Conservation (phyloP, 495 filamentous ascomycete species). For the Aspergillus saccharolyticus region DNA sequence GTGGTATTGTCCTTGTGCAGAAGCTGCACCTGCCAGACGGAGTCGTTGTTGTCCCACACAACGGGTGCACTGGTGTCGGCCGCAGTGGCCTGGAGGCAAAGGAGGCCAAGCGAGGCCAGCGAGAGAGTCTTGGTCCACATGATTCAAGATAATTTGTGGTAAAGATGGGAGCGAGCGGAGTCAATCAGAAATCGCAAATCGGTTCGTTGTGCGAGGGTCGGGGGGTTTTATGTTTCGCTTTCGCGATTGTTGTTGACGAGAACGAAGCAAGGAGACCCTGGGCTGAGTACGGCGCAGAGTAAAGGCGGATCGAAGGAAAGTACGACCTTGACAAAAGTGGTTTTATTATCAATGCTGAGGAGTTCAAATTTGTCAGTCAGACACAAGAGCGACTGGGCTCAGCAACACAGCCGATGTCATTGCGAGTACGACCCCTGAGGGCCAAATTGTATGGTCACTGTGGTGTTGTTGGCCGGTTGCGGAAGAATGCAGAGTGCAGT, state of each 20-base stretch:
- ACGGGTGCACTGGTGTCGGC: slow-evolving; percentile 49
- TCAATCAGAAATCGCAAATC: neutral
- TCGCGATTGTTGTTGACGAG: neutral
- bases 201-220: neutral
- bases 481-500: neutral
- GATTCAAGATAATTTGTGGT: neutral
- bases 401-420: no score
- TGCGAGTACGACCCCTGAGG: no score
- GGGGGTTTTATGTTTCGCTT: neutral
- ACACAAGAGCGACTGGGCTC: neutral
- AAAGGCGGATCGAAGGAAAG: neutral
- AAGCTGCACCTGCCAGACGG: slow-evolving; percentile 55
- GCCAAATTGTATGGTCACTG: no score
- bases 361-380: neutral
- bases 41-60: slow-evolving; percentile 59
- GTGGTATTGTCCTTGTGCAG: slow-evolving; percentile 49
- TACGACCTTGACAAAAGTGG: neutral
- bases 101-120: slow-evolving; percentile 35
- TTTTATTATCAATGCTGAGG: neutral
- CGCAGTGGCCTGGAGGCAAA: slow-evolving; percentile 24
- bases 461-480: neutral
- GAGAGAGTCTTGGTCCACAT: slow-evolving; percentile 26
- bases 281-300: neutral
- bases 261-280: neutral
- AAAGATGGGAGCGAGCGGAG: neutral